phyloP scores from a whole-genome alignment of 352 stramenopile species.

The Globisporangium acanthophoron region DNA sequence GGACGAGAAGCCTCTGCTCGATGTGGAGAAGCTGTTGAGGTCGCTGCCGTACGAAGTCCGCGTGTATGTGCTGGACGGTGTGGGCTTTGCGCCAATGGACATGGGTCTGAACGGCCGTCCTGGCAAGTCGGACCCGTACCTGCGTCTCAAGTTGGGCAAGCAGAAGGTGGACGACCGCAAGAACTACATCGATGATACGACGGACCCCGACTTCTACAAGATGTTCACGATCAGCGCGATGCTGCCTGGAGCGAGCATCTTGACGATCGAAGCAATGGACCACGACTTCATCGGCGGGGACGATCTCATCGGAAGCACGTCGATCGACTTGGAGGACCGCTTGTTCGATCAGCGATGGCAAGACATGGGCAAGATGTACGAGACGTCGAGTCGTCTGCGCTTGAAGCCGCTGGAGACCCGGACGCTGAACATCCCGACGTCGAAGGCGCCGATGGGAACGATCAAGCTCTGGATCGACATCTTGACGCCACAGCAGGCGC shows the following conservation, averaged over 20 bases:
- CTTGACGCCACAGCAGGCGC: slow-evolving; percentile 62
- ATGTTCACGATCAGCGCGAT: slow-evolving; percentile 79
- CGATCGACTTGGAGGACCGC: slow-evolving; percentile 91
- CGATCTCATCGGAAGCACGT: slow-evolving; percentile 91
- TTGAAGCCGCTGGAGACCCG: slow-evolving; percentile 80
- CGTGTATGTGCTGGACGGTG: slow-evolving; percentile 84
- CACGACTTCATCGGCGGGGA: slow-evolving; percentile 87
- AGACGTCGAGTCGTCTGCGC: slow-evolving; percentile 57
- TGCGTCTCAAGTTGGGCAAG: slow-evolving; percentile 82
- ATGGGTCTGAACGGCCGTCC: slow-evolving; percentile 71
- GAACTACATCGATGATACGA: slow-evolving; percentile 87
- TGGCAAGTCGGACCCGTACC: slow-evolving; percentile 86
- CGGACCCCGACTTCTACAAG: slow-evolving; percentile 91
- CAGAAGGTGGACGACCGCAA: slow-evolving; percentile 85
- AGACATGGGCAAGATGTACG: slow-evolving; percentile 79
- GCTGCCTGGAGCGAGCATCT: slow-evolving; percentile 78
- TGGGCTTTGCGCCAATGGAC: slow-evolving; percentile 86
- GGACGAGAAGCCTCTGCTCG: slow-evolving; percentile 75
- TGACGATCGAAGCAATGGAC: slow-evolving; percentile 90
- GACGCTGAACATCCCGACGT: slow-evolving; percentile 83
- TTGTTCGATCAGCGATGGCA: slow-evolving; percentile 90
- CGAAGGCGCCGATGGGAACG: slow-evolving; percentile 74
- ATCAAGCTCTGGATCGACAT: slow-evolving; percentile 92
- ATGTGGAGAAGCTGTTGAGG: slow-evolving; percentile 62
- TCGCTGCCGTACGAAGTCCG: slow-evolving; percentile 79